phyloP scores from a whole-genome alignment of 2,329 filamentous ascomycete genomes.

The Ceratocystiopsis minuta region DNA sequence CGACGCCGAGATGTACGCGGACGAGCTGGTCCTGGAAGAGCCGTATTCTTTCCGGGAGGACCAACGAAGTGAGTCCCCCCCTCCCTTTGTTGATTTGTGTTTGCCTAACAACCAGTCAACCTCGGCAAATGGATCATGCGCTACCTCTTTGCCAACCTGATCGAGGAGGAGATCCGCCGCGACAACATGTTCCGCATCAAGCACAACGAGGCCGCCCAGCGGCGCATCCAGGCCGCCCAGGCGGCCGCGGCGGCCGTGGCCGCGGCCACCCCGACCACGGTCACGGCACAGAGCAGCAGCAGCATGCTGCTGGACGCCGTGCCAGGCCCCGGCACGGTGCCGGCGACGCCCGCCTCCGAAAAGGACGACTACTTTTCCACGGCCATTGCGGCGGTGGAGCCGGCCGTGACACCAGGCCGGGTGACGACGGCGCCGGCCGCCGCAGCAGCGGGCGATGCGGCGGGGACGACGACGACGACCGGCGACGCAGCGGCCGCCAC shows the following conservation, averaged over 20 bases:
- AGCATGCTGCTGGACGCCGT: too few species aligned
- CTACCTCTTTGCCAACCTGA: slow-evolving; percentile 74
- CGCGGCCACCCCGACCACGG: slow-evolving; percentile 31
- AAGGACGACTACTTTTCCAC: slow-evolving; percentile 58
- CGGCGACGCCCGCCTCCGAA: slow-evolving; percentile 29
- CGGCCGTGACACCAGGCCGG: slow-evolving; percentile 28
- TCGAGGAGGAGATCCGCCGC: slow-evolving; percentile 75
- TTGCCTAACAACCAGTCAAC: slow-evolving; percentile 35
- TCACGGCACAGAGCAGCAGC: slow-evolving; percentile 1
- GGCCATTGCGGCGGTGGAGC: slow-evolving; percentile 22
- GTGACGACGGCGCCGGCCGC: slow-evolving; percentile 16
- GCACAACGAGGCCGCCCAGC: slow-evolving; percentile 44
- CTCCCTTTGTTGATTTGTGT: too few species aligned
- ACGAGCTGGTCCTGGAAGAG: slow-evolving; percentile 61
- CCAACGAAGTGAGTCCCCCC: too few species aligned
- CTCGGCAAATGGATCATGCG: slow-evolving; percentile 91
- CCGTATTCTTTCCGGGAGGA: slow-evolving; percentile 13
- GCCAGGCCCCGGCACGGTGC: too few species aligned
- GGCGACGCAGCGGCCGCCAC: not conserved
- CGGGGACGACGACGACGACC: too few species aligned
- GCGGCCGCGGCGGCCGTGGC: slow-evolving; percentile 18
- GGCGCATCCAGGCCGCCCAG: slow-evolving; percentile 27
- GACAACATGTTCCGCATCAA: slow-evolving; percentile 58
- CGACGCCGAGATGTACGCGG: slow-evolving; percentile 91
- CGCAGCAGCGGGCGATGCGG: not conserved